These are phyloP conservation scores for Musa acuminata DNA, from an alignment of 176 grass and related monocot species.

Conservation along the genomic window DNA sequence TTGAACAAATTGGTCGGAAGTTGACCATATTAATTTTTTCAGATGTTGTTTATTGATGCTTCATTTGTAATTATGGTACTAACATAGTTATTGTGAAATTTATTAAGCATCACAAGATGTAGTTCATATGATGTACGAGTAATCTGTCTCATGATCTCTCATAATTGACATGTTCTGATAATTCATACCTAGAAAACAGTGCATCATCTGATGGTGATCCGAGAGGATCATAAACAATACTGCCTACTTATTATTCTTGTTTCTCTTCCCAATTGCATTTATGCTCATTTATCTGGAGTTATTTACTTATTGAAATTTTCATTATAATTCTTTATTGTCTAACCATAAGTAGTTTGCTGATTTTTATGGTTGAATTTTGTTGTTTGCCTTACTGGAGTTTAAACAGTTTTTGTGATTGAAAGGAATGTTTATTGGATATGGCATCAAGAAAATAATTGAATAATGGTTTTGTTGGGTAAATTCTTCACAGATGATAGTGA, in stretches of 20 bases:
- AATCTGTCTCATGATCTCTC: not conserved
- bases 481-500: conserved; percentile 47
- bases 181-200: not conserved
- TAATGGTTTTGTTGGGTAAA: conserved; percentile 20
- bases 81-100: too few species aligned
- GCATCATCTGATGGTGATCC: not conserved
- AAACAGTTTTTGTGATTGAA: too few species aligned
- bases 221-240: not conserved
- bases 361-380: too few species aligned
- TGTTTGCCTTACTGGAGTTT: too few species aligned
- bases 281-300: conserved; percentile 2
- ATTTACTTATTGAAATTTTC: not conserved
- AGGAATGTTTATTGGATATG: not conserved
- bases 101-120: too few species aligned
- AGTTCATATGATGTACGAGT: not conserved
- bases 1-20: too few species aligned
- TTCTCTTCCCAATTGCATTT: not conserved
- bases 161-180: not conserved
- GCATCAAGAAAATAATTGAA: conserved; percentile 11
- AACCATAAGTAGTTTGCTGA: too few species aligned
- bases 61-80: too few species aligned
- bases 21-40: too few species aligned
- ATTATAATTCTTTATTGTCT: too few species aligned
- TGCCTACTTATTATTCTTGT: not conserved
- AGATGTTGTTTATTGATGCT: too few species aligned